phyloP scores from a whole-genome alignment of 441 rosid species.

The Adansonia grandidieri region DNA sequence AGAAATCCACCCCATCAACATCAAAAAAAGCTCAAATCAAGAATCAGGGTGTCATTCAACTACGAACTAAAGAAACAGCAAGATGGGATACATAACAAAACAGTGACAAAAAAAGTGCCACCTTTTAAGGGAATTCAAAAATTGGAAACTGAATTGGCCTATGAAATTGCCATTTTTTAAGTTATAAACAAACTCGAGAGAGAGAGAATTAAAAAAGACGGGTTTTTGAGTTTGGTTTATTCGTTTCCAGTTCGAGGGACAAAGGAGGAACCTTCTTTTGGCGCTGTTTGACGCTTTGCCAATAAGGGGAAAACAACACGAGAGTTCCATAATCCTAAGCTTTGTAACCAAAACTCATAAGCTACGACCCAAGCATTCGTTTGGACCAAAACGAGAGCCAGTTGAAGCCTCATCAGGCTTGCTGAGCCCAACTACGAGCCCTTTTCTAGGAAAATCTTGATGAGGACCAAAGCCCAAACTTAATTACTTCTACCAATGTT shows the following conservation, averaged over 20 bases:
- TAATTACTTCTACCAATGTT: too few species aligned
- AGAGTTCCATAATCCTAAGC: neutral
- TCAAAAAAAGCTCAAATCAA: neutral
- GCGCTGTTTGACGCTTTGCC: neutral
- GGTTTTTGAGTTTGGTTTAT: neutral
- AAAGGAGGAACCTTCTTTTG: neutral
- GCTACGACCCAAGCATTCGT: neutral
- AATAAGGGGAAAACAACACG: neutral
- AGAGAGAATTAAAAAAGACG: neutral
- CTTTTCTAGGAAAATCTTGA: neutral
- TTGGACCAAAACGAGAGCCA: neutral
- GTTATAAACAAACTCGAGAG: neutral
- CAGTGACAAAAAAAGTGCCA: neutral
- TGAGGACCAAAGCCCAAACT: neutral
- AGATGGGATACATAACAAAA: neutral
- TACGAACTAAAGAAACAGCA: neutral
- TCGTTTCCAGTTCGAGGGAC: neutral
- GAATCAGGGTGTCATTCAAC: neutral
- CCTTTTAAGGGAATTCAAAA: slow-evolving; percentile 7
- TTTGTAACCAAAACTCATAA: neutral
- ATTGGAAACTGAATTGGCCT: neutral
- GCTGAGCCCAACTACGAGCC: neutral
- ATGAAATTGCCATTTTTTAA: neutral
- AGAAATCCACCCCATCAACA: neutral
- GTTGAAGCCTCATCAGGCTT: neutral